Percentiles rank a stretch among this genome's conserved stretches.
Conservation (phyloP, 2,329 filamentous ascomycete species). For the Whalleya microplaca region DNA sequence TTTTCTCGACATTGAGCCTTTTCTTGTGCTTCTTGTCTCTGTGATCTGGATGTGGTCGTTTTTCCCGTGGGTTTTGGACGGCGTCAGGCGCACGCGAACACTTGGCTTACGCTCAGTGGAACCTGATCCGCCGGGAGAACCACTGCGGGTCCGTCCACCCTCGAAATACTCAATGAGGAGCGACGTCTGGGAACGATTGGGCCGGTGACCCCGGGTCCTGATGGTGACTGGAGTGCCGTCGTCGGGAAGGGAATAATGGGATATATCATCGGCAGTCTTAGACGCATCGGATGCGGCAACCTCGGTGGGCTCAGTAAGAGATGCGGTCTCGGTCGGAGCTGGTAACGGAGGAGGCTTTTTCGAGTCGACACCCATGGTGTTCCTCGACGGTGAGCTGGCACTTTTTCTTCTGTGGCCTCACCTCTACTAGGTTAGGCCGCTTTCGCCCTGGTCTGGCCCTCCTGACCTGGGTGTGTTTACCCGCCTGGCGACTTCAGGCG, state of each 20-base stretch:
- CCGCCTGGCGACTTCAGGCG: background rate
- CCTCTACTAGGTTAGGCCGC: slow-evolving; percentile 24
- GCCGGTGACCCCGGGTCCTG: slow-evolving; percentile 68
- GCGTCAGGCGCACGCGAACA: slow-evolving; percentile 78
- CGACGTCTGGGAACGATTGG: slow-evolving; percentile 78
- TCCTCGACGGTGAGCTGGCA: slow-evolving; percentile 24
- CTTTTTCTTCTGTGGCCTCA: slow-evolving; percentile 25
- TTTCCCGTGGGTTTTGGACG: slow-evolving; percentile 66
- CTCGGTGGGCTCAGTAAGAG: slow-evolving; percentile 64
- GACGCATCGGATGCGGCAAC: slow-evolving; percentile 68
- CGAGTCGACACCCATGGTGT: slow-evolving; percentile 59
- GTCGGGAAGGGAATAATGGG: slow-evolving; percentile 79
- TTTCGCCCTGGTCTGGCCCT: slow-evolving; percentile 25
- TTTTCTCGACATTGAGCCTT: slow-evolving; percentile 59
- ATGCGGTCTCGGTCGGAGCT: slow-evolving; percentile 76
- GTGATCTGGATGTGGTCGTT: slow-evolving; percentile 87
- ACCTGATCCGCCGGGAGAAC: slow-evolving; percentile 53
- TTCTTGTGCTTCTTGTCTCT: slow-evolving; percentile 74
- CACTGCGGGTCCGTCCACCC: slow-evolving; percentile 64
- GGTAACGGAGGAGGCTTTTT: slow-evolving; percentile 70
- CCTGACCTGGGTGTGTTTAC: slow-evolving; percentile 14
- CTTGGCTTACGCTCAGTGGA: slow-evolving; percentile 74
- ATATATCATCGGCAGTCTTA: slow-evolving; percentile 68
- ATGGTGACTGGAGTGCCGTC: slow-evolving; percentile 93
- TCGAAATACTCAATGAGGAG: slow-evolving; percentile 96